These are phyloP conservation scores for Ilyonectria sp. DNA, from an alignment of 2,329 filamentous ascomycete genomes.

Conservation along the genomic window DNA sequence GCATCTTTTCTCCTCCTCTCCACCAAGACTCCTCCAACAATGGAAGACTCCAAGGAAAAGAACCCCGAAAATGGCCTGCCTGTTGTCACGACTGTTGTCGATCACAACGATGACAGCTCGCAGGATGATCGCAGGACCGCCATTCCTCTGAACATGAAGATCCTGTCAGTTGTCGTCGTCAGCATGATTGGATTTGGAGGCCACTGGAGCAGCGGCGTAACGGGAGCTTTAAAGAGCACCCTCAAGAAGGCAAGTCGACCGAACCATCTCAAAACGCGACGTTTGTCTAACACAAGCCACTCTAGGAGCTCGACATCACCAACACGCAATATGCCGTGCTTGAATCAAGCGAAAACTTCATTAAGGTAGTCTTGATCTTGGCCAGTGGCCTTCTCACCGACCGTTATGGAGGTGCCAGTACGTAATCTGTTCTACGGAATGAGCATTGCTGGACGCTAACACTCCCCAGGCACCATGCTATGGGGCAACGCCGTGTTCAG, in stretches of 20 bases:
- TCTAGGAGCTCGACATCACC: slow-evolving; percentile 68
- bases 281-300: background rate
- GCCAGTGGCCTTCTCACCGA: slow-evolving; percentile 70
- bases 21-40: background rate
- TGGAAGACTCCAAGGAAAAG: slow-evolving; percentile 26
- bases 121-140: slow-evolving; percentile 41
- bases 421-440: slow-evolving; percentile 24
- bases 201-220: slow-evolving; percentile 73
- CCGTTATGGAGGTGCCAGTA: slow-evolving; percentile 70
- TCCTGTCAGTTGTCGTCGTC: slow-evolving; percentile 63
- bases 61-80: slow-evolving; percentile 18
- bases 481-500: slow-evolving; percentile 75
- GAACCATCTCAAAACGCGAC: fast-evolving
- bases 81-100: slow-evolving; percentile 21
- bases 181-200: slow-evolving; percentile 72
- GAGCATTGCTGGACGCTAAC: background rate
- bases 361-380: slow-evolving; percentile 70
- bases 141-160: slow-evolving; percentile 50
- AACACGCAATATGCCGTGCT: slow-evolving; percentile 73
- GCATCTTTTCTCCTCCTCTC: background rate
- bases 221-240: slow-evolving; percentile 73
- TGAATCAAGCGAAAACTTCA: slow-evolving; percentile 74
- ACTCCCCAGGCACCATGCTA: slow-evolving; percentile 63
- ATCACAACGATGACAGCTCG: slow-evolving; percentile 33
- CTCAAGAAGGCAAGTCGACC: slow-evolving; percentile 64